These are phyloP conservation scores for Sordariomycetes sp. DNA, from an alignment of 2,329 filamentous ascomycete species.

Conservation along the genomic window DNA sequence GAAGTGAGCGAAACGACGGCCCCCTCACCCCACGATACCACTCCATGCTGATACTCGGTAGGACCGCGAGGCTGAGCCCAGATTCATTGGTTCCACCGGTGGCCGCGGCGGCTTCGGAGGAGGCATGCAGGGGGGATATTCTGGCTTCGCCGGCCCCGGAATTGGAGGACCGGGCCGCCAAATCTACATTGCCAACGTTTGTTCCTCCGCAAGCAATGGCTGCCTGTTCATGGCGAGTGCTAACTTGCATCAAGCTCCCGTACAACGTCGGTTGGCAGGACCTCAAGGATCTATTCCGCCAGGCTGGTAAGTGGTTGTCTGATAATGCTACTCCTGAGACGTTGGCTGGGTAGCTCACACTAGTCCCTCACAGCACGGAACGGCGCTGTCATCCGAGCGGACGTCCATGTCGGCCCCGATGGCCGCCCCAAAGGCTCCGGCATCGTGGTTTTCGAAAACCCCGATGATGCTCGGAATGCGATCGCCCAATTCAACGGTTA, in stretches of 20 bases:
- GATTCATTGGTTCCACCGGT: conserved; percentile 63
- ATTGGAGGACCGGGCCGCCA: conserved; percentile 53
- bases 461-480: conserved; percentile 88
- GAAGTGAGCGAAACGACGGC: conserved; percentile 47
- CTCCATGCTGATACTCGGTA: conserved; percentile 19
- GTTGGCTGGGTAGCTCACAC: neutral
- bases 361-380: conserved; percentile 28
- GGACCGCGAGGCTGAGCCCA: conserved; percentile 97
- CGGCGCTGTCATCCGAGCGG: conserved; percentile 80
- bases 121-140: conserved; percentile 9
- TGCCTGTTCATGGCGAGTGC: conserved; percentile 5
- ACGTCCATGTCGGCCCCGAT: conserved; percentile 85
- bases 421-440: conserved; percentile 93
- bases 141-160: conserved; percentile 16
- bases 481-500: conserved; percentile 98
- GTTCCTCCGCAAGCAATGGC: conserved; percentile 30
- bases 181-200: conserved; percentile 96
- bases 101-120: conserved; percentile 41
- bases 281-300: conserved; percentile 94
- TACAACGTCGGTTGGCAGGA: conserved; percentile 99
- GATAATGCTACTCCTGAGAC: neutral
- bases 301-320: conserved; percentile 64
- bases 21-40: conserved; percentile 10
- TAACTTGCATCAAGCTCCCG: conserved; percentile 55
- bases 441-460: conserved; percentile 90